phyloP scores from a whole-genome alignment of 208 protist genomes.

The Leishmania guyanensis region DNA sequence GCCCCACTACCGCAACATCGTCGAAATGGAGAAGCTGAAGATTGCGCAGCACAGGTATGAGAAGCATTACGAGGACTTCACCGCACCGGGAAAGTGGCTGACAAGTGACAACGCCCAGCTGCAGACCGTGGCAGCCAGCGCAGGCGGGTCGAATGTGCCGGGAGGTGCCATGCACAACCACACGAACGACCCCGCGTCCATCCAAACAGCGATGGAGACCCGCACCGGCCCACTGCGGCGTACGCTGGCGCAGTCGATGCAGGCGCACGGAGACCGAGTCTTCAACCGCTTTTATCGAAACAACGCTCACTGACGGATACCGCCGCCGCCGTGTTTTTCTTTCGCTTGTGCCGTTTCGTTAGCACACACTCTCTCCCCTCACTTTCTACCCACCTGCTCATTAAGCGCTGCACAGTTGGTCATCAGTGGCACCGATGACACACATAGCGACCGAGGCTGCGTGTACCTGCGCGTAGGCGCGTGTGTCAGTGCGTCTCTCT shows the following conservation, averaged over 20 bases:
- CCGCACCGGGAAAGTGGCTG: slow-evolving; percentile 75
- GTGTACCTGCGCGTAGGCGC: background rate
- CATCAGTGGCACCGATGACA: background rate
- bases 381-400: background rate
- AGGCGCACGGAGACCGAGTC: slow-evolving; percentile 79
- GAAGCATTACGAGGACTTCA: slow-evolving; percentile 90
- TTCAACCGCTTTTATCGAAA: slow-evolving; percentile 88
- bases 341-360: background rate
- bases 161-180: slow-evolving; percentile 72
- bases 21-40: slow-evolving; percentile 88
- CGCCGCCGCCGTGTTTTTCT: background rate
- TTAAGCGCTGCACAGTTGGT: background rate
- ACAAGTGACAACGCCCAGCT: slow-evolving; percentile 80
- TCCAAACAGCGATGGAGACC: slow-evolving; percentile 72
- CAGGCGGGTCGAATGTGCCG: slow-evolving; percentile 65
- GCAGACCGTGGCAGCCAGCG: slow-evolving; percentile 72
- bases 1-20: slow-evolving; percentile 72
- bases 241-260: slow-evolving; percentile 63
- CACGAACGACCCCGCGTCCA: slow-evolving; percentile 45
- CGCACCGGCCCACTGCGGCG: slow-evolving; percentile 61
- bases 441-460: background rate
- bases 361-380: background rate
- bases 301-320: slow-evolving; percentile 59
- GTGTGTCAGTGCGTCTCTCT: background rate
- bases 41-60: slow-evolving; percentile 89